These are phyloP conservation scores for Tarenaya hassleriana DNA, from an alignment of 345 rosid genomes.

Conservation along the genomic window DNA sequence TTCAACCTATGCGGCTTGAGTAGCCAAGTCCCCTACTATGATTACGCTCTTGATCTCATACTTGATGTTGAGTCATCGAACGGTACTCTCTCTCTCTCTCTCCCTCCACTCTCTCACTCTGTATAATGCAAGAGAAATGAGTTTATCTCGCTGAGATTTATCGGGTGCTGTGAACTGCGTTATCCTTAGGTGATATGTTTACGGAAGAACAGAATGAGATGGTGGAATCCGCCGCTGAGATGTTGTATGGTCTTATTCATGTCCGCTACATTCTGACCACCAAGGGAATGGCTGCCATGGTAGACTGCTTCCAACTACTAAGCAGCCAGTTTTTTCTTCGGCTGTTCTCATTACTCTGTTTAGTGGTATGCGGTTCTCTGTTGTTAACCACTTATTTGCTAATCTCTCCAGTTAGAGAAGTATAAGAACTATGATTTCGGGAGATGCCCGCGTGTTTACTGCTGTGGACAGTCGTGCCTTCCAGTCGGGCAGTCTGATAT, in stretches of 20 bases:
- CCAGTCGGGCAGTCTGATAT: slow-evolving; percentile 91
- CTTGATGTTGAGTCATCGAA: slow-evolving; percentile 92
- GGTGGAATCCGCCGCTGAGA: slow-evolving; percentile 97
- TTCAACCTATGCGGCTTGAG: slow-evolving; percentile 97
- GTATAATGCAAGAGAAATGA: background rate
- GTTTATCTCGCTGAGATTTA: background rate
- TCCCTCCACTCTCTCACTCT: background rate
- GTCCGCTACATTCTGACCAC: slow-evolving; percentile 81
- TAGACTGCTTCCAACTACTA: slow-evolving; percentile 19
- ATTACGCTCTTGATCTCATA: slow-evolving; percentile 87
- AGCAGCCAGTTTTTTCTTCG: background rate
- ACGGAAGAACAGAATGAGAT: slow-evolving; percentile 95
- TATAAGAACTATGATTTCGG: slow-evolving; percentile 92
- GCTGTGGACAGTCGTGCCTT: slow-evolving; percentile 94
- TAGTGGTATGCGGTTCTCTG: slow-evolving; percentile 13
- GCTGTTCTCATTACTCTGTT: background rate
- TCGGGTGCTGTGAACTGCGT: background rate
- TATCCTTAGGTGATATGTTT: slow-evolving; percentile 74
- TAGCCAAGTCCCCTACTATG: slow-evolving; percentile 90
- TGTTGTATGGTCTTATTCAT: slow-evolving; percentile 93
- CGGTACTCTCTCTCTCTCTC: slow-evolving; percentile 39
- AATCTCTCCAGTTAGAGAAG: slow-evolving; percentile 65
- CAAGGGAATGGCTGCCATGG: slow-evolving; percentile 98
- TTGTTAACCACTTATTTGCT: slow-evolving; percentile 11
- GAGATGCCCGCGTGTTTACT: slow-evolving; percentile 92